Evolutionary conservation across 2,329 filamentous ascomycete genomes (phyloP).

Genomic region (Septoria petroselini): DNA sequence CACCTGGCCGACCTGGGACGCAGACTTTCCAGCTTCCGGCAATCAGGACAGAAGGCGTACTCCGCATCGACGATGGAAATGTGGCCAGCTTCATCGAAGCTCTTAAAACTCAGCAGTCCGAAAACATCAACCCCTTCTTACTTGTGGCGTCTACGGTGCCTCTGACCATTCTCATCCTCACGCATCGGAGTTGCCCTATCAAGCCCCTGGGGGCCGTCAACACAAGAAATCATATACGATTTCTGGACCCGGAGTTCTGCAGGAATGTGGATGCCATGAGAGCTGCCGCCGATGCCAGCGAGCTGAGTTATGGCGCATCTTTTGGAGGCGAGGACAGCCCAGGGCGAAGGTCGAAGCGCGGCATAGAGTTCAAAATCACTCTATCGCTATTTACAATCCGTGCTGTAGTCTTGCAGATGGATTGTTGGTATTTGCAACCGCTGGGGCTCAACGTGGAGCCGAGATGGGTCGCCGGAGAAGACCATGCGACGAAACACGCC

Average conservation of each 20-base stretch:
- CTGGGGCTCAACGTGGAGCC: conserved; percentile 10
- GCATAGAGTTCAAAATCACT: conserved; percentile 22
- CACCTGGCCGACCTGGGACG: neutral
- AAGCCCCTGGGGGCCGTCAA: conserved; percentile 24
- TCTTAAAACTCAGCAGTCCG: neutral
- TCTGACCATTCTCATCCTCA: conserved; percentile 17
- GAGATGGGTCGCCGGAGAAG: neutral
- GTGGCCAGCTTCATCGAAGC: conserved; percentile 7
- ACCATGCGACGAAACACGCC: neutral
- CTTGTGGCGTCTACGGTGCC: conserved; percentile 18
- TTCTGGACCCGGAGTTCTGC: conserved; percentile 13
- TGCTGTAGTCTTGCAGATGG: conserved; percentile 10
- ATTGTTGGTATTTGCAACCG: conserved; percentile 21
- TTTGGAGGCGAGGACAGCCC: conserved; percentile 17
- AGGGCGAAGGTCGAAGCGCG: conserved; percentile 19
- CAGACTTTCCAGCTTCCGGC: conserved; percentile 5
- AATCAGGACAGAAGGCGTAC: conserved; percentile 12
- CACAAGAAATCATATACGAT: conserved; percentile 18
- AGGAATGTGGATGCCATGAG: conserved; percentile 3
- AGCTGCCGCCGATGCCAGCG: neutral
- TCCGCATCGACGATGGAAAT: conserved; percentile 6
- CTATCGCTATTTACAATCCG: conserved; percentile 10
- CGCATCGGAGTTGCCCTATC: conserved; percentile 18
- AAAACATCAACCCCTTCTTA: conserved; percentile 15
- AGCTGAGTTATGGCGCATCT: conserved; percentile 13